Evolutionary conservation across 1,284 basidiomycete genomes (phyloP).

Genomic region (Kalmanozyma brasiliensis): DNA sequence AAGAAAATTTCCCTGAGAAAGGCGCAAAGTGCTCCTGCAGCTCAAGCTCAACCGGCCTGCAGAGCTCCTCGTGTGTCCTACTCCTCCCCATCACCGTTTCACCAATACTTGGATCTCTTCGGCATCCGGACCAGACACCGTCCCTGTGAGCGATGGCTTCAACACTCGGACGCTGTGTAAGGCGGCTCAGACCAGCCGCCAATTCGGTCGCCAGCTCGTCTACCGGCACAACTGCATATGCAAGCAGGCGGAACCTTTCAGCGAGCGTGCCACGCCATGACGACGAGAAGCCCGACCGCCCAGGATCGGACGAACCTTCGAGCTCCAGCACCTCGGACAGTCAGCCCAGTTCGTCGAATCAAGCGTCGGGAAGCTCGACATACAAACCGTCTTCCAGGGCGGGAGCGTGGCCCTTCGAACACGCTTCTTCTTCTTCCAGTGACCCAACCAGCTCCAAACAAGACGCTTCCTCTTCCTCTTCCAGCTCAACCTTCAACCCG

Average conservation of each 20-base stretch:
- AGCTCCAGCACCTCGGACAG: slow-evolving; percentile 1
- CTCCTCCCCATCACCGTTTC: too few species aligned
- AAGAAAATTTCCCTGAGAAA: slow-evolving; percentile 10
- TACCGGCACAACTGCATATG: not conserved
- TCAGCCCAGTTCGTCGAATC: not conserved
- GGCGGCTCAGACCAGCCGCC: slow-evolving; percentile 1
- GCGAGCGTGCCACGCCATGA: slow-evolving; percentile 17
- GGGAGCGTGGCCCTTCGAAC: slow-evolving; percentile 26
- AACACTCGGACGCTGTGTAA: slow-evolving; percentile 15
- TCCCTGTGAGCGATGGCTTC: slow-evolving; percentile 15
- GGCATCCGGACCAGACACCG: not conserved
- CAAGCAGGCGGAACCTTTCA: slow-evolving; percentile 12
- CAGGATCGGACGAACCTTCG: slow-evolving; percentile 4
- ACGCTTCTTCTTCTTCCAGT: not conserved
- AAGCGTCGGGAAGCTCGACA: not conserved
- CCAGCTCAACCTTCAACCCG: slow-evolving; percentile 15
- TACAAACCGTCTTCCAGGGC: slow-evolving; percentile 26
- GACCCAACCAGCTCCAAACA: not conserved
- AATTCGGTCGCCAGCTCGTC: not conserved
- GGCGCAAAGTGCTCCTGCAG: not conserved
- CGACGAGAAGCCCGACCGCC: slow-evolving; percentile 13
- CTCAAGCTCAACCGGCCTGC: not conserved
- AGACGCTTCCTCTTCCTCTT: not conserved
- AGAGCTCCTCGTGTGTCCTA: too few species aligned
- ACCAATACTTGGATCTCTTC: too few species aligned